Percentiles rank a stretch among this genome's conserved stretches.
Evolutionary conservation across 371 early-diverging fungal species (phyloP).

Genomic region (Circinella umbellata): DNA sequence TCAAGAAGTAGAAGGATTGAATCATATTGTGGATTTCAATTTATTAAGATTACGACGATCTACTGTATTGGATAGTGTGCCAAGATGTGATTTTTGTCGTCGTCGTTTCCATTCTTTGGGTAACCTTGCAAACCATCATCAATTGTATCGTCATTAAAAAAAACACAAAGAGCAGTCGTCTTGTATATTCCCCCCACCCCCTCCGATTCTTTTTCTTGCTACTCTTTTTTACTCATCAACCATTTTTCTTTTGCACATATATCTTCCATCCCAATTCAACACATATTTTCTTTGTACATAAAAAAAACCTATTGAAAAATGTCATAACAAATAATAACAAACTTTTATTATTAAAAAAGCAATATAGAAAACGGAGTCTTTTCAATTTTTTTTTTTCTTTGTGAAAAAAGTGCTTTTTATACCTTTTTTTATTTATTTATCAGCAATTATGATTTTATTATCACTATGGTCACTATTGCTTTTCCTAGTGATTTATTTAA

Average conservation of each 20-base stretch:
- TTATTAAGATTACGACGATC: slow-evolving; percentile 5
- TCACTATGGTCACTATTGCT: not conserved
- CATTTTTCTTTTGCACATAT: too few species aligned
- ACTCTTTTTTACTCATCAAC: not conserved
- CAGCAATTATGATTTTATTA: too few species aligned
- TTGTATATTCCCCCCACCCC: not conserved
- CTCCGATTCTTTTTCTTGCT: not conserved
- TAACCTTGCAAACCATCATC: slow-evolving; percentile 21
- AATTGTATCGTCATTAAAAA: slow-evolving; percentile 16
- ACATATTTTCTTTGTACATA: too few species aligned
- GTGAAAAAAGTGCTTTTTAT: too few species aligned
- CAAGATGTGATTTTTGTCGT: slow-evolving; percentile 14
- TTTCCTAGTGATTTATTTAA: not conserved
- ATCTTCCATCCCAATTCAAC: too few species aligned
- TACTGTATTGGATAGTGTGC: slow-evolving; percentile 4
- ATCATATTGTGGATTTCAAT: not conserved
- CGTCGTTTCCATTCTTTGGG: slow-evolving; percentile 23
- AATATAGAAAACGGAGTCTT: not conserved
- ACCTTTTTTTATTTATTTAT: too few species aligned
- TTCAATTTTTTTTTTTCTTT: too few species aligned
- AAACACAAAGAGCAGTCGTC: not conserved
- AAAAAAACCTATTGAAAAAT: too few species aligned
- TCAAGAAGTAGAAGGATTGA: not conserved
- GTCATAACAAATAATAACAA: too few species aligned
- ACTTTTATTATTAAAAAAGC: not conserved